Evolutionary conservation across 176 grass and related monocot genomes (phyloP).

Genomic region (Triticum timopheevii): DNA sequence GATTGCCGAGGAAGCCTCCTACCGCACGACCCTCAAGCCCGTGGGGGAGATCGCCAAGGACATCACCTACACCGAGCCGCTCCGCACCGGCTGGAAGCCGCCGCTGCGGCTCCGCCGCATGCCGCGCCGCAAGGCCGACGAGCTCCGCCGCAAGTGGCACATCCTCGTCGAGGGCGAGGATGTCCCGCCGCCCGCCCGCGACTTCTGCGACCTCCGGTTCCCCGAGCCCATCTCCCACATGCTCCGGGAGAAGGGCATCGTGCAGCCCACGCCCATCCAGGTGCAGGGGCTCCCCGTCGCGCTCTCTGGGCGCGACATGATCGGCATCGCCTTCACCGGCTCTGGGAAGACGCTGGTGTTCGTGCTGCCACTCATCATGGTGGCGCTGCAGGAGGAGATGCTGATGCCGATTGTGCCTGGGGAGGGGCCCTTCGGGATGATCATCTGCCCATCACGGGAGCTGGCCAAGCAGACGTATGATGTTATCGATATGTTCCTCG

Average conservation of each 20-base stretch:
- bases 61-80: conserved; percentile 61
- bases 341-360: conserved; percentile 89
- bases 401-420: conserved; percentile 83
- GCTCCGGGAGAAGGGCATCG: conserved; percentile 72
- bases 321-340: conserved; percentile 87
- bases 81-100: conserved; percentile 65
- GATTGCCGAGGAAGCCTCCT: conserved; percentile 56
- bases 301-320: conserved; percentile 90
- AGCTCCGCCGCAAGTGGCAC: conserved; percentile 69
- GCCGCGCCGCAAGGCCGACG: conserved; percentile 43
- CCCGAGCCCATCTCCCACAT: conserved; percentile 70
- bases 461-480: conserved; percentile 90
- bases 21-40: conserved; percentile 66
- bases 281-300: conserved; percentile 76
- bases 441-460: conserved; percentile 87
- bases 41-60: conserved; percentile 78
- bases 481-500: conserved; percentile 68
- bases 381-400: conserved; percentile 75
- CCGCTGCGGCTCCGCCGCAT: conserved; percentile 58
- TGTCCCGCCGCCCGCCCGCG: conserved; percentile 61
- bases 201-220: conserved; percentile 72
- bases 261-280: conserved; percentile 95
- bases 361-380: conserved; percentile 81
- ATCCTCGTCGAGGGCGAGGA: conserved; percentile 88
- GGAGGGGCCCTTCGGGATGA: conserved; percentile 83